phyloP scores from a whole-genome alignment of 768 basidiomycete genomes.

The Lyophyllum decastes region DNA sequence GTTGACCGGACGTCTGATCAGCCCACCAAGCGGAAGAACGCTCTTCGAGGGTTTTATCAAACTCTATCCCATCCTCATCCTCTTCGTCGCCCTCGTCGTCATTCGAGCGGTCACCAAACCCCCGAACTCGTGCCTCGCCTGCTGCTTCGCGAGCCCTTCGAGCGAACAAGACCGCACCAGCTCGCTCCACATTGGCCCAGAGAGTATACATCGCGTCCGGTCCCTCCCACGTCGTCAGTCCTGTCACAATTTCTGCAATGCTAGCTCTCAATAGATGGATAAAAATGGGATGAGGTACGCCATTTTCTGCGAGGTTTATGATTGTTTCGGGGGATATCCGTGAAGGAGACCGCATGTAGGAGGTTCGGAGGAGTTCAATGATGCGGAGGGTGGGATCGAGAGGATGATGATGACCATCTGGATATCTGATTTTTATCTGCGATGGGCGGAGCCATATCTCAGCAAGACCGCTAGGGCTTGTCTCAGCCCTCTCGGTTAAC shows the following conservation, averaged over 20 bases:
- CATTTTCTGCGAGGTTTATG: slow-evolving; percentile 66
- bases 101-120: slow-evolving; percentile 38
- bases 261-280: slow-evolving; percentile 34
- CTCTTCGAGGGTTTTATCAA: slow-evolving; percentile 27
- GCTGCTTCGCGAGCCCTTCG: slow-evolving; percentile 32
- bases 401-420: slow-evolving; percentile 12
- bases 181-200: slow-evolving; percentile 38
- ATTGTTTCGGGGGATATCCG: slow-evolving; percentile 58
- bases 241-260: slow-evolving; percentile 35
- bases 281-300: slow-evolving; percentile 48
- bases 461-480: slow-evolving; percentile 16
- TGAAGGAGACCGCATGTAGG: slow-evolving; percentile 46
- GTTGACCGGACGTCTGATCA: slow-evolving; percentile 63
- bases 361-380: slow-evolving; percentile 54
- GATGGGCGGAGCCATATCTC: slow-evolving; percentile 39
- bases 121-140: slow-evolving; percentile 45
- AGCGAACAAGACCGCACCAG: slow-evolving; percentile 36
- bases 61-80: slow-evolving; percentile 36
- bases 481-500: slow-evolving; percentile 12
- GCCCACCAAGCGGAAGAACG: slow-evolving; percentile 69
- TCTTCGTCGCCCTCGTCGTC: slow-evolving; percentile 37
- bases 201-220: slow-evolving; percentile 39
- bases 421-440: slow-evolving; percentile 49
- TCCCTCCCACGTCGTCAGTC: slow-evolving; percentile 47
- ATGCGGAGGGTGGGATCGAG: slow-evolving; percentile 45